Evolutionary conservation across 139 green algal species (phyloP).

Genomic region (Eudorina sp.): DNA sequence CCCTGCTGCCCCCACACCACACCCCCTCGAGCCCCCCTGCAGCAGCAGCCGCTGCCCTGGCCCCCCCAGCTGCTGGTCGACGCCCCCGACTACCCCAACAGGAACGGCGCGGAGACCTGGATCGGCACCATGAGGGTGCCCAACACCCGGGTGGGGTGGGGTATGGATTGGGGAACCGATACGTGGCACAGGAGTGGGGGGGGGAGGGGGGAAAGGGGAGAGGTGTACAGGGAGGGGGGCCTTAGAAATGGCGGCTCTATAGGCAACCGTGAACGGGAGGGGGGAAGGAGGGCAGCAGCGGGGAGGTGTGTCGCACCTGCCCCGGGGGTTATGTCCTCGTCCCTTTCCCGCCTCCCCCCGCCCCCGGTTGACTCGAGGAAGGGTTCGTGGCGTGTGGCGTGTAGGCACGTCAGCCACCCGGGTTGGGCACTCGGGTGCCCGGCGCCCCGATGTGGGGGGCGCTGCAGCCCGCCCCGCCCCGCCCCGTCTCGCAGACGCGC

Average conservation of each 20-base stretch:
- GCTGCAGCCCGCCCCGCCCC: no score
- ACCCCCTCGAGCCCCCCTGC: not conserved
- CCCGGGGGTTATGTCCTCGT: not conserved
- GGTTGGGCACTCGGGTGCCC: no score
- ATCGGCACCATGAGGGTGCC: not conserved
- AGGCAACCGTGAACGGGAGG: no score
- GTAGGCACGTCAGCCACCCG: no score
- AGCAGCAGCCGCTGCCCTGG: not conserved
- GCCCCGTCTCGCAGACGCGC: no score
- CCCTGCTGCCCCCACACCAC: not conserved
- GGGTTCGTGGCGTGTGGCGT: no score
- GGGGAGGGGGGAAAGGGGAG: not conserved
- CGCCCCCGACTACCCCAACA: not conserved
- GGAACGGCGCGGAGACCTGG: not conserved
- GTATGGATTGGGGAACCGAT: no score
- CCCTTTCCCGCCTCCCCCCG: not conserved
- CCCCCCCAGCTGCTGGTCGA: not conserved
- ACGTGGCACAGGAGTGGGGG: not conserved
- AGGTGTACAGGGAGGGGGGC: not conserved
- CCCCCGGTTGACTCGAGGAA: no score
- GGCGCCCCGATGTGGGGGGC: no score
- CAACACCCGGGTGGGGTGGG: slow-evolving; percentile 12
- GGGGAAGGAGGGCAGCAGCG: not conserved
- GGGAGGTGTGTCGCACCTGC: no score
- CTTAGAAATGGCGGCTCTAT: no score